These are phyloP conservation scores for Myriosclerotinia curreyana DNA, from an alignment of 2,329 filamentous ascomycete species.

Conservation along the genomic window DNA sequence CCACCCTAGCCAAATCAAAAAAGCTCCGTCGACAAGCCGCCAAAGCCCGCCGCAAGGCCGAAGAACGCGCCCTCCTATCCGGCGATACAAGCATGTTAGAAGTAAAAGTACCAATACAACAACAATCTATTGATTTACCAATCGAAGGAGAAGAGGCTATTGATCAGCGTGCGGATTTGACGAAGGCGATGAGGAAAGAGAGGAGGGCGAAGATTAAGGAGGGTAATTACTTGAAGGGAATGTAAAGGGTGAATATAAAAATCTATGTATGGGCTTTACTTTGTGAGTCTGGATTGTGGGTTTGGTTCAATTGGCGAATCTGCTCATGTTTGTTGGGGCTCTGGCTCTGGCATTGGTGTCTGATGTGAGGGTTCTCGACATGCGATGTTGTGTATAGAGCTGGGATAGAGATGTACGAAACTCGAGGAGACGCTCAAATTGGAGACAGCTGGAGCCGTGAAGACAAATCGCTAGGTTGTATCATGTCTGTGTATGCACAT, in stretches of 20 bases:
- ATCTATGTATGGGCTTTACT: neutral
- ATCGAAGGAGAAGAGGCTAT: constrained; percentile 47
- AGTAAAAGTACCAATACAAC: constrained; percentile 69
- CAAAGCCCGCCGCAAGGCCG: constrained; percentile 56
- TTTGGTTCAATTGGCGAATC: neutral
- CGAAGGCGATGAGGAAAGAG: constrained; percentile 69
- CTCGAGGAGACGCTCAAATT: neutral
- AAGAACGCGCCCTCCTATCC: constrained; percentile 59
- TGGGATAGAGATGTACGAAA: neutral
- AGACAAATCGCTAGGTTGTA: neutral
- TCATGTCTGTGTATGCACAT: constrained; percentile 11
- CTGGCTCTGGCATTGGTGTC: too few relatives aligned
- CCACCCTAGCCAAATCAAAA: constrained; percentile 71
- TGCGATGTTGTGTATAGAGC: neutral
- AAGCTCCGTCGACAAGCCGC: constrained; percentile 72
- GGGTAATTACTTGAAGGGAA: constrained; percentile 78
- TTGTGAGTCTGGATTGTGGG: neutral
- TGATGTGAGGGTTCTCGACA: neutral
- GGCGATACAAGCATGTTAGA: constrained; percentile 64
- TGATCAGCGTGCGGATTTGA: constrained; percentile 59
- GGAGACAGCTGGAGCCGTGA: neutral
- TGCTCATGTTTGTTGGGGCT: neutral
- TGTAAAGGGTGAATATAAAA: constrained; percentile 43
- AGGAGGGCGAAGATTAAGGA: constrained; percentile 78
- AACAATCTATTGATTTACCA: constrained; percentile 72